Conservation (phyloP, 192 early-diverging fungal species). For the Entophlyctis helioformis region DNA sequence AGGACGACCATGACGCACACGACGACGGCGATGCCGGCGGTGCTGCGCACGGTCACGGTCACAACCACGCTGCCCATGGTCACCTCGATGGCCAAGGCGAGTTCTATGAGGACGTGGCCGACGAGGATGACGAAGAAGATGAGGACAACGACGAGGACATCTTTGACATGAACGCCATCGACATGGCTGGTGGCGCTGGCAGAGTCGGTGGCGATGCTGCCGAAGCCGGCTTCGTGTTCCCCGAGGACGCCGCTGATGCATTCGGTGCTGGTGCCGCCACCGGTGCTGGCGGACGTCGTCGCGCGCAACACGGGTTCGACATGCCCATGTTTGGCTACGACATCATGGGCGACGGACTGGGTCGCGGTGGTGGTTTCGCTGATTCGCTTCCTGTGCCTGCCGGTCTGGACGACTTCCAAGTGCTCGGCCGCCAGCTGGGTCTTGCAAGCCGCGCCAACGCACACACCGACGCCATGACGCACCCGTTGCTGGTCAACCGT, state of each 20-base stretch:
- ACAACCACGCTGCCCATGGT: slow-evolving; percentile 7
- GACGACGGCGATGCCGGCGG: slow-evolving; percentile 22
- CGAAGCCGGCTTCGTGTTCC: not conserved
- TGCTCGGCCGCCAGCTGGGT: slow-evolving; percentile 24
- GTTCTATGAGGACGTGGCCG: slow-evolving; percentile 18
- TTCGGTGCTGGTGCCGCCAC: too few relatives aligned
- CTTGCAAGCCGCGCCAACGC: slow-evolving; percentile 5
- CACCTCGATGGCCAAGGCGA: too few relatives aligned
- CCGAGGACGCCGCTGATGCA: not conserved
- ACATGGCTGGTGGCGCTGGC: too few relatives aligned
- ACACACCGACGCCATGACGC: slow-evolving; percentile 51
- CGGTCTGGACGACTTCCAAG: slow-evolving; percentile 8
- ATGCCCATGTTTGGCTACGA: too few relatives aligned
- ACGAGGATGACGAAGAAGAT: slow-evolving; percentile 32
- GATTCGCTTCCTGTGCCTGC: too few relatives aligned
- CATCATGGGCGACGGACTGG: too few relatives aligned
- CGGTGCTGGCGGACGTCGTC: too few relatives aligned
- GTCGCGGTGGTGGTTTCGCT: too few relatives aligned
- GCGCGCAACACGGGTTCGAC: too few relatives aligned
- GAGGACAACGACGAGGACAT: slow-evolving; percentile 33
- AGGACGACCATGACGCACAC: slow-evolving; percentile 35
- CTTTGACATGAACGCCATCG: too few relatives aligned
- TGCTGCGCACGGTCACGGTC: slow-evolving; percentile 48
- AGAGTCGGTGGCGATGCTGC: too few relatives aligned
- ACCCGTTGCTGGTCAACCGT: slow-evolving; percentile 55